These are phyloP conservation scores for Cyamopsis tetragonoloba DNA, from an alignment of 306 rosid genomes.

Conservation along the genomic window DNA sequence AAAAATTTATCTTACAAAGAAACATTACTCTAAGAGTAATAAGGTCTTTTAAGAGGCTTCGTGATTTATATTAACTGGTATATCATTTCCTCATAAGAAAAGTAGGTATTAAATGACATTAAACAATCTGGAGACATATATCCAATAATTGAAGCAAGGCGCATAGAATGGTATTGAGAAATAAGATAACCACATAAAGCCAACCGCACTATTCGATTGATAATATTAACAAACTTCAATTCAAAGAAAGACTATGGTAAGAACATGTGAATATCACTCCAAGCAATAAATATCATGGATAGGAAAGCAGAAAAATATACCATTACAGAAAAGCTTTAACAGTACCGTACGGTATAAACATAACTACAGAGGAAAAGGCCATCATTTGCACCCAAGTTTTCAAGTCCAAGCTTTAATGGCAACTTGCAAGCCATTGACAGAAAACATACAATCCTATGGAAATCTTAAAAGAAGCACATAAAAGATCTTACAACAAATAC, in stretches of 20 bases:
- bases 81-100: not conserved
- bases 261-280: not conserved
- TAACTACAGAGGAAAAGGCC: not conserved
- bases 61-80: not conserved
- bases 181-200: not conserved
- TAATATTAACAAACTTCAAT: not conserved
- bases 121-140: not conserved
- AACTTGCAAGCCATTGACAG: slow-evolving; percentile 3
- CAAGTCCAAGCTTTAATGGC: not conserved
- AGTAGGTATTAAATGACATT: not conserved
- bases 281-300: not conserved
- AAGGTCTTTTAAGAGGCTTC: too few relatives aligned
- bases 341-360: not conserved
- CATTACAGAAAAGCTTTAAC: not conserved
- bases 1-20: not conserved
- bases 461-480: not conserved
- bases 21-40: not conserved
- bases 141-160: slow-evolving; percentile 14
- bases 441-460: not conserved
- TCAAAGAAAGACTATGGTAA: not conserved
- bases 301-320: not conserved
- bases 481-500: not conserved
- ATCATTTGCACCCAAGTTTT: not conserved
- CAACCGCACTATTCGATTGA: not conserved
- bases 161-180: not conserved